Evolutionary conservation across 2,329 filamentous ascomycete species (phyloP).

Genomic region (Fusarium sp.): DNA sequence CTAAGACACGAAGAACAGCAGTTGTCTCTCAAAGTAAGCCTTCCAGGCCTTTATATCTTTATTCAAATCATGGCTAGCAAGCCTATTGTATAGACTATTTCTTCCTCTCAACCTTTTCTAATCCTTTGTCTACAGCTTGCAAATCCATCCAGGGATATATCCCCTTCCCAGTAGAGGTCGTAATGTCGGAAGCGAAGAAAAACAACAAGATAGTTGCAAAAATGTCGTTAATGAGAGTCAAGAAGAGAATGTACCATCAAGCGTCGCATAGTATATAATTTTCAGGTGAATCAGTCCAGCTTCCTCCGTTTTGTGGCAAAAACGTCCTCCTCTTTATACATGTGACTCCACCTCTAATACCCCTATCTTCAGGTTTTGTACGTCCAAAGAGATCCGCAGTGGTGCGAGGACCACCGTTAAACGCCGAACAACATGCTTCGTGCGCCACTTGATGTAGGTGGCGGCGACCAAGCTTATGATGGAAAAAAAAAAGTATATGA

Average conservation of each 20-base stretch:
- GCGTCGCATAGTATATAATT: conserved; percentile 29
- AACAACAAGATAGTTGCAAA: conserved; percentile 3
- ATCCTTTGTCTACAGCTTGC: not conserved
- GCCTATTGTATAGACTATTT: conserved; percentile 35
- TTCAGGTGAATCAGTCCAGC: conserved; percentile 21
- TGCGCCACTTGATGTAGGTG: conserved; percentile 15
- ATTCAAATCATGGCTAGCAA: conserved; percentile 28
- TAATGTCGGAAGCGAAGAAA: conserved; percentile 18
- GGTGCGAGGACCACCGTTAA: conserved; percentile 36
- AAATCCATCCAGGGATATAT: conserved; percentile 17
- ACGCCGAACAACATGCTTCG: conserved; percentile 43
- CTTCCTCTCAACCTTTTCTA: not conserved
- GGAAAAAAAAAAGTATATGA: conserved; percentile 7
- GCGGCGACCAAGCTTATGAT: conserved; percentile 18
- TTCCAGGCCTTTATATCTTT: conserved; percentile 33
- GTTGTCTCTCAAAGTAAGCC: conserved; percentile 5
- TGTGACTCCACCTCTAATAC: conserved; percentile 20
- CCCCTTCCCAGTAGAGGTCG: conserved; percentile 26
- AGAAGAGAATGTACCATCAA: conserved; percentile 35
- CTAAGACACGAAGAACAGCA: not conserved
- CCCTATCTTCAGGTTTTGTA: conserved; percentile 27
- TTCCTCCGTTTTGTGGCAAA: conserved; percentile 20
- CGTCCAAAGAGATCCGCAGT: conserved; percentile 37
- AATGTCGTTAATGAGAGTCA: conserved; percentile 30
- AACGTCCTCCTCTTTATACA: conserved; percentile 12